Evolutionary conservation across 163 green algal genomes (phyloP).

Genomic region (Coccomyxa subellipsoidea): DNA sequence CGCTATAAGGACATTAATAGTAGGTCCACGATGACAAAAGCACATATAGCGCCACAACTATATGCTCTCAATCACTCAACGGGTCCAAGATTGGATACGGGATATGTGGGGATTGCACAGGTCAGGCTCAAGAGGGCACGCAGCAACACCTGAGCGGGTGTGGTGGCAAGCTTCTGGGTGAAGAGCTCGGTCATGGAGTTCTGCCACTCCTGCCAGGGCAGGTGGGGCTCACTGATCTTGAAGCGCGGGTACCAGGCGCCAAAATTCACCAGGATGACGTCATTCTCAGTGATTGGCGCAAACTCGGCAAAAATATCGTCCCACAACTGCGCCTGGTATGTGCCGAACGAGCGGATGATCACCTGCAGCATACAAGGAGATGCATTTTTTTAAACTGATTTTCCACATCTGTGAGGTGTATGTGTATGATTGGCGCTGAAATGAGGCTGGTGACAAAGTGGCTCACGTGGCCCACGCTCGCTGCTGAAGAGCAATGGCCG

Average conservation of each 20-base stretch:
- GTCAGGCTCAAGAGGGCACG: too few species aligned
- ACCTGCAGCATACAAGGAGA: background rate
- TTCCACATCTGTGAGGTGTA: too few species aligned
- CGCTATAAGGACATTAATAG: too few species aligned
- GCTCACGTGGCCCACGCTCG: too few species aligned
- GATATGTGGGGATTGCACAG: too few species aligned
- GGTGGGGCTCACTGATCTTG: constrained; percentile 5
- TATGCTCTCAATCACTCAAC: too few species aligned
- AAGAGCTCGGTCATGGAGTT: background rate
- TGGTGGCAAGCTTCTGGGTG: background rate
- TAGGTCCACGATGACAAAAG: too few species aligned
- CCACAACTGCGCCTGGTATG: background rate
- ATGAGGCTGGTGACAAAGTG: too few species aligned
- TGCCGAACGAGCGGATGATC: background rate
- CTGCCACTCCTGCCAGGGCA: background rate
- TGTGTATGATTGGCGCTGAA: too few species aligned
- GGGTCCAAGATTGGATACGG: too few species aligned
- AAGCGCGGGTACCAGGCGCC: constrained; percentile 2
- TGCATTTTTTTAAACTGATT: too few species aligned
- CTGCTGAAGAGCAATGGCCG: background rate
- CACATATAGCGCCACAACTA: too few species aligned
- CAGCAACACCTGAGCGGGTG: background rate
- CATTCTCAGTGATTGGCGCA: background rate
- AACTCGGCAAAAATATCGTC: constrained; percentile 2
- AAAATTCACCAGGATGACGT: constrained; percentile 15